Conservation (phyloP, 164 flowering plant genomes). For the Kingdonia uniflora region DNA sequence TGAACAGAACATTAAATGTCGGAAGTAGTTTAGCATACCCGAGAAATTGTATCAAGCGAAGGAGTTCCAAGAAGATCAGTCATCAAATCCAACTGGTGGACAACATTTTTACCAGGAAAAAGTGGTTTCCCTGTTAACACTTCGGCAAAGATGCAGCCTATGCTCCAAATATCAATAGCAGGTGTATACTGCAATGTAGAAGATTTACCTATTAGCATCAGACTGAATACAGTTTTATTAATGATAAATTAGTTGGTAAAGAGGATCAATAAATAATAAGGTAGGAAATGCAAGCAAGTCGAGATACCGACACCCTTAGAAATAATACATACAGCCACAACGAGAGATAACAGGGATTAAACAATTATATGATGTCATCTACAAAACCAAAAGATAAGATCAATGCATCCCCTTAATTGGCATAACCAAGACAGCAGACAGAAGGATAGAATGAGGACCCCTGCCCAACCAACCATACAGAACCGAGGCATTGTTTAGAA, state of each 20-base stretch:
- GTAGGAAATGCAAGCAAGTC: background rate
- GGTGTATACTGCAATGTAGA: slow-evolving; percentile 71
- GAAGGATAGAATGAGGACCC: too few species aligned
- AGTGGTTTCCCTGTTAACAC: slow-evolving; percentile 83
- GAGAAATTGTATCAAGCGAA: slow-evolving; percentile 69
- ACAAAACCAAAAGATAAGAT: too few species aligned
- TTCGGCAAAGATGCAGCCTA: slow-evolving; percentile 97
- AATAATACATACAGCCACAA: too few species aligned
- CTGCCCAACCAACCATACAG: too few species aligned
- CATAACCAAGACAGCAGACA: too few species aligned
- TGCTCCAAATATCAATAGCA: slow-evolving; percentile 97
- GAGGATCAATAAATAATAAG: too few species aligned
- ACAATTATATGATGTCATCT: too few species aligned
- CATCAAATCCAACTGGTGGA: slow-evolving; percentile 93
- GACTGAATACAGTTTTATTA: too few species aligned
- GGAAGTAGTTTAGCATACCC: slow-evolving; percentile 30
- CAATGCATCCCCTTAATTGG: too few species aligned
- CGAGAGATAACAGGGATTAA: too few species aligned
- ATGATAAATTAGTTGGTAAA: too few species aligned
- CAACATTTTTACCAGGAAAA: slow-evolving; percentile 96
- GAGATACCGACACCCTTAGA: background rate
- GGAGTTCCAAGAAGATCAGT: slow-evolving; percentile 97
- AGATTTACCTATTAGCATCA: background rate
- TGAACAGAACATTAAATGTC: background rate
- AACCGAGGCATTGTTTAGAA: too few species aligned